Conservation (phyloP, 2,329 filamentous ascomycete genomes). For the Dactylellina drechsleri region DNA sequence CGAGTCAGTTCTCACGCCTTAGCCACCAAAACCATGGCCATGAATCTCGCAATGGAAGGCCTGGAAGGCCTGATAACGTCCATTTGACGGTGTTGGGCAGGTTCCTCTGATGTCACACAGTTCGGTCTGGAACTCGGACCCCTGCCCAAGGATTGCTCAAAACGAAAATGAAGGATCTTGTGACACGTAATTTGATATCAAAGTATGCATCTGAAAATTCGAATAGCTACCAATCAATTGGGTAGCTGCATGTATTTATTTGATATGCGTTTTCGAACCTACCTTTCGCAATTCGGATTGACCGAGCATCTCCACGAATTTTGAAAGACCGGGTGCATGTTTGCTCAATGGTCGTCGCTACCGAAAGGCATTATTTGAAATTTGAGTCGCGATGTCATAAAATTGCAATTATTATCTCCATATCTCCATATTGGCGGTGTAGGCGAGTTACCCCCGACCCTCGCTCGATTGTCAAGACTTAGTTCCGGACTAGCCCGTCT, state of each 20-base stretch:
- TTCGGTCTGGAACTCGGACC: not conserved
- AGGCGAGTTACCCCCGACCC: conserved; percentile 1
- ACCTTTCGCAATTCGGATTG: conserved; percentile 12
- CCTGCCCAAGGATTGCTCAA: conserved; percentile 1
- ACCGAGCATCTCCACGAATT: not conserved
- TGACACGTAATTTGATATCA: conserved; percentile 1
- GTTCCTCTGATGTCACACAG: not conserved
- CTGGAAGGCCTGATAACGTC: conserved; percentile 28
- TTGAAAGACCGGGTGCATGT: conserved; percentile 4
- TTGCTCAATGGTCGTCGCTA: not conserved
- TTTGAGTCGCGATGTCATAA: not conserved
- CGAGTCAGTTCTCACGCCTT: not conserved
- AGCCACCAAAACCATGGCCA: not conserved
- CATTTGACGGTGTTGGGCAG: no score
- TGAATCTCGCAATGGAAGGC: conserved; percentile 3
- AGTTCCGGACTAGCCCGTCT: not conserved
- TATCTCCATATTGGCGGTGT: conserved; percentile 13
- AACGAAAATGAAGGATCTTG: conserved; percentile 8
- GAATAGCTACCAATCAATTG: not conserved
- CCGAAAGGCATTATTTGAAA: not conserved
- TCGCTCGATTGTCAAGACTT: not conserved
- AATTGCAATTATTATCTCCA: not conserved
- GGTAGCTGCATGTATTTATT: not conserved
- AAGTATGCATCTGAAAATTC: not conserved
- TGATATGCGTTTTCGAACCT: not conserved